These are phyloP conservation scores for Annulohypoxylon maeteangense DNA, from an alignment of 495 filamentous ascomycete genomes.

Conservation along the genomic window DNA sequence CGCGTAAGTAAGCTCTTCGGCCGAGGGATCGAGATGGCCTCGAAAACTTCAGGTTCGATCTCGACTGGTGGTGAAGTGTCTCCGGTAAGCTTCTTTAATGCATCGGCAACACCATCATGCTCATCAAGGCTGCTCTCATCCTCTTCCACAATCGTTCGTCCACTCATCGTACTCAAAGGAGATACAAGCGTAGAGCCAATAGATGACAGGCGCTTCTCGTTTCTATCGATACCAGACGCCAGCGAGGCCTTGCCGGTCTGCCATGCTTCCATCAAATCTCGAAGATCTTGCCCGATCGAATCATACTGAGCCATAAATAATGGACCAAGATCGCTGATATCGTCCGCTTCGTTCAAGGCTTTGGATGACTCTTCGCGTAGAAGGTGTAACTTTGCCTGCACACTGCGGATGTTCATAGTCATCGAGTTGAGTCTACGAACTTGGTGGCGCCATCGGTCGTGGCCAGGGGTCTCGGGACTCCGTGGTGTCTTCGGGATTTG, in stretches of 20 bases:
- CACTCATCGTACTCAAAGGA: constrained; percentile 81
- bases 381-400: constrained; percentile 95
- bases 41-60: constrained; percentile 84
- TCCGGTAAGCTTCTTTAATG: constrained; percentile 79
- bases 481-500: constrained; percentile 69
- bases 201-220: constrained; percentile 75
- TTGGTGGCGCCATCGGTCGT: constrained; percentile 84
- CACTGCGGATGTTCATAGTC: constrained; percentile 87
- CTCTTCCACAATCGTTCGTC: constrained; percentile 85
- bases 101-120: constrained; percentile 61
- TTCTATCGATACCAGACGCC: constrained; percentile 75
- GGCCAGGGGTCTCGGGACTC: constrained; percentile 74
- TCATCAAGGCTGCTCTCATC: constrained; percentile 68
- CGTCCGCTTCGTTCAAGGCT: constrained; percentile 76
- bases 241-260: constrained; percentile 83
- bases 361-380: constrained; percentile 88
- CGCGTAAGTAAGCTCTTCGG: constrained; percentile 79
- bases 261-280: constrained; percentile 87
- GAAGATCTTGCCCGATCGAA: constrained; percentile 88
- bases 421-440: constrained; percentile 86
- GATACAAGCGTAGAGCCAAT: constrained; percentile 74
- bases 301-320: constrained; percentile 91
- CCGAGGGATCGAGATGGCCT: constrained; percentile 83
- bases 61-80: constrained; percentile 59
- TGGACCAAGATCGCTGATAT: constrained; percentile 76